These are phyloP conservation scores for Plectosphaerella plurivora DNA, from an alignment of 2,329 filamentous ascomycete species.

Conservation along the genomic window DNA sequence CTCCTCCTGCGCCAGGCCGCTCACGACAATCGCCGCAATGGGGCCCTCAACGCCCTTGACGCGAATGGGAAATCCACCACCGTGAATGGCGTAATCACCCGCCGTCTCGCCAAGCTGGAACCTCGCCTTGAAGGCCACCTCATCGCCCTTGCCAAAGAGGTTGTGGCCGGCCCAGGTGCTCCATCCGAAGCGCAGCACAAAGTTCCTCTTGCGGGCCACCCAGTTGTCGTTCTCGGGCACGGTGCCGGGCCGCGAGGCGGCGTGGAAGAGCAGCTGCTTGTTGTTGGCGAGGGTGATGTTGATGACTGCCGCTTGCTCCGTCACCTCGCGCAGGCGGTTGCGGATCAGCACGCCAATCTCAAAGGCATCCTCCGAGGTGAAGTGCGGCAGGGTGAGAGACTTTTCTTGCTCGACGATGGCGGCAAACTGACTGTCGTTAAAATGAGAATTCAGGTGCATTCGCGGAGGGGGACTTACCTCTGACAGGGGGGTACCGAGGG, in stretches of 20 bases:
- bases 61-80: not conserved
- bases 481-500: not conserved
- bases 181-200: slow-evolving; percentile 5
- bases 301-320: slow-evolving; percentile 3
- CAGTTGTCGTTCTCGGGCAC: slow-evolving; percentile 8
- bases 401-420: slow-evolving; percentile 5
- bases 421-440: slow-evolving; percentile 1
- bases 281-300: slow-evolving; percentile 7
- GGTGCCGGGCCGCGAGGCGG: slow-evolving; percentile 4
- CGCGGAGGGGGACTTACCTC: not conserved
- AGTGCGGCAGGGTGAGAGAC: slow-evolving; percentile 2
- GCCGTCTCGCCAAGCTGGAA: slow-evolving; percentile 6
- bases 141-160: slow-evolving; percentile 5
- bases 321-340: slow-evolving; percentile 4
- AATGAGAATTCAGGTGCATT: not conserved
- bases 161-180: slow-evolving; percentile 7
- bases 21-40: not conserved
- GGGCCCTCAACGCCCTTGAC: not conserved
- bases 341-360: slow-evolving; percentile 6
- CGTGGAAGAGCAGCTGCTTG: slow-evolving; percentile 7
- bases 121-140: slow-evolving; percentile 5
- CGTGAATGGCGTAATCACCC: slow-evolving; percentile 5
- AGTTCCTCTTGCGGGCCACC: slow-evolving; percentile 7
- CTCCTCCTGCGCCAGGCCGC: not conserved
- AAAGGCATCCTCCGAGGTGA: slow-evolving; percentile 6